Percentiles rank a stretch among this genome's conserved stretches.
These are phyloP conservation scores for Kluyveromyces marxianus DNA, from an alignment of 1,139 yeast species.

Conservation along the genomic window DNA sequence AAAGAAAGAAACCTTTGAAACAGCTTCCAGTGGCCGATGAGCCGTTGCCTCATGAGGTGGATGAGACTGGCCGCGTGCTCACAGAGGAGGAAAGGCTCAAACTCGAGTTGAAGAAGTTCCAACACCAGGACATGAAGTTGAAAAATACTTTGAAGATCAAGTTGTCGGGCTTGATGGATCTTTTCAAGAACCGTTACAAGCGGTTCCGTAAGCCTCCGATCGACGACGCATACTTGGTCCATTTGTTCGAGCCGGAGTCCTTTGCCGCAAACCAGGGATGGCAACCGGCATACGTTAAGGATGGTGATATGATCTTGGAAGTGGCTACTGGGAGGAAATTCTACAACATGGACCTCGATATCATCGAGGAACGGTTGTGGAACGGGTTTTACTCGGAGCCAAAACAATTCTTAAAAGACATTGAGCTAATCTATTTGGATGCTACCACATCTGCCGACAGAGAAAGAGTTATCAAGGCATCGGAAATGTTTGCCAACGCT, in stretches of 20 bases:
- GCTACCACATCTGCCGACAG: constrained; percentile 70
- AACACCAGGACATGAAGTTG: constrained; percentile 67
- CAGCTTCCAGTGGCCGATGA: constrained; percentile 36
- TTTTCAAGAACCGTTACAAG: constrained; percentile 78
- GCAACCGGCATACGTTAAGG: constrained; percentile 46
- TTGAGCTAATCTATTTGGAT: constrained; percentile 77
- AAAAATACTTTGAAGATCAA: constrained; percentile 80
- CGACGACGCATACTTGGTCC: constrained; percentile 66
- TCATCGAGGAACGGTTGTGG: constrained; percentile 92
- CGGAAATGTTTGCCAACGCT: constrained; percentile 94
- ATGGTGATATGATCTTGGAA: constrained; percentile 77
- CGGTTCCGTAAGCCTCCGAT: constrained; percentile 85
- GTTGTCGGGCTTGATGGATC: constrained; percentile 81
- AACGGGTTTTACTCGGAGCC: constrained; percentile 94
- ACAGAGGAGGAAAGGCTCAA: constrained; percentile 22
- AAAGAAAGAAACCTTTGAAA: constrained; percentile 34
- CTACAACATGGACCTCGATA: constrained; percentile 86
- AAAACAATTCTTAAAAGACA: constrained; percentile 75
- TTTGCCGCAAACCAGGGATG: constrained; percentile 22
- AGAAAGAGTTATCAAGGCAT: constrained; percentile 79
- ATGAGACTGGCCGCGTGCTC: constrained; percentile 19
- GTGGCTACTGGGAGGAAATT: constrained; percentile 62
- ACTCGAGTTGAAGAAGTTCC: constrained; percentile 42
- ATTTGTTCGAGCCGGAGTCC: constrained; percentile 60
- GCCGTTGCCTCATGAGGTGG: constrained; percentile 13